These are phyloP conservation scores for Adansonia rubrostipa DNA, from an alignment of 441 rosid genomes.

Conservation along the genomic window DNA sequence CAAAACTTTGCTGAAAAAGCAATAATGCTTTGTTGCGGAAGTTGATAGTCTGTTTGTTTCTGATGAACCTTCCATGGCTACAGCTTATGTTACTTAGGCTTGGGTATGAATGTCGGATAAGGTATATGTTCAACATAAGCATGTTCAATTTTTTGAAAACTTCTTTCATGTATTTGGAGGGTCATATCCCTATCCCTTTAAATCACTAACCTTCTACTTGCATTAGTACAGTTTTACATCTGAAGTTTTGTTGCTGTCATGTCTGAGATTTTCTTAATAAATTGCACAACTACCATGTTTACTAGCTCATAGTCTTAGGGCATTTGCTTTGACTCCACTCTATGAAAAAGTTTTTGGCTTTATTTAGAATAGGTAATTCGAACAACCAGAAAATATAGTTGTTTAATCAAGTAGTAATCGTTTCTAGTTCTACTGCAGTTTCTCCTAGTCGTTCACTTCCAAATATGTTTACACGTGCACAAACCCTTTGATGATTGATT, in stretches of 20 bases:
- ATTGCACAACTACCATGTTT: neutral
- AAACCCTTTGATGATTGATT: neutral
- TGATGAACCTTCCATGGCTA: neutral
- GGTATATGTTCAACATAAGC: too few species aligned
- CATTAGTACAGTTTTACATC: neutral
- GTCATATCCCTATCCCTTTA: neutral
- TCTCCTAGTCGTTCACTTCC: neutral
- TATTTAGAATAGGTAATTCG: neutral
- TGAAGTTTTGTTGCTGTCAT: conserved; percentile 7
- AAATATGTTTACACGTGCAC: neutral
- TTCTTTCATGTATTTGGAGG: too few species aligned
- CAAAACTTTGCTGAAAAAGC: conserved; percentile 2
- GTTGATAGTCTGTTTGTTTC: neutral
- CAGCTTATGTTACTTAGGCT: neutral
- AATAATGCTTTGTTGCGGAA: neutral
- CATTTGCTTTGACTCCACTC: neutral
- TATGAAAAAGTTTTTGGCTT: neutral
- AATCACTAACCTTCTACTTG: neutral
- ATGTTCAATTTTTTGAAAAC: too few species aligned
- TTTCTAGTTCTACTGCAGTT: neutral
- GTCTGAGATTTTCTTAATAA: conserved; percentile 1
- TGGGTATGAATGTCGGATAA: too few species aligned
- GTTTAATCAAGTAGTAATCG: neutral
- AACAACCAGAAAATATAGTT: neutral
- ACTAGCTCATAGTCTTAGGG: neutral